A percentile compares a stretch with the other conserved stretches of the same genome.
phyloP scores from a whole-genome alignment of 108 stramenopile species.

The Mayamaea pseudoterrestris region DNA sequence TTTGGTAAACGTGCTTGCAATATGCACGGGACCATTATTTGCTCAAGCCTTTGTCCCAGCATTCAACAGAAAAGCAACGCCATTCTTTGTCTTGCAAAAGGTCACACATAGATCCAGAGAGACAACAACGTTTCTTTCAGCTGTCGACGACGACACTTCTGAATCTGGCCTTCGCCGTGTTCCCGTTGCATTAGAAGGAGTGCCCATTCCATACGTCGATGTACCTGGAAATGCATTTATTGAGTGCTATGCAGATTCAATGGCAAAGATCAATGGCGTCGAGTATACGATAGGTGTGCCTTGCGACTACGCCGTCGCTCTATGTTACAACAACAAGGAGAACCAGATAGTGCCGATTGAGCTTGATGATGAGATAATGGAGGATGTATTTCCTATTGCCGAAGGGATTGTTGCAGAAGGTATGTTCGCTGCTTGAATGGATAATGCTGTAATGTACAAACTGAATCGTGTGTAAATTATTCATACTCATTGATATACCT shows the following conservation, averaged over 20 bases:
- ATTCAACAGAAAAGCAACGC: too few relatives aligned
- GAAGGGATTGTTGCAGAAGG: slow-evolving; percentile 68
- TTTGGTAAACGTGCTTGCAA: too few relatives aligned
- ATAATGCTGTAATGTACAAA: too few relatives aligned
- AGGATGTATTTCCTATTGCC: slow-evolving; percentile 75
- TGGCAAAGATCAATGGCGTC: slow-evolving; percentile 42
- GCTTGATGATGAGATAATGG: slow-evolving; percentile 63
- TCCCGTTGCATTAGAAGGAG: slow-evolving; percentile 46
- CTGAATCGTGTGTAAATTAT: too few relatives aligned
- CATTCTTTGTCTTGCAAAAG: too few relatives aligned
- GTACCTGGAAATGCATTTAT: slow-evolving; percentile 39
- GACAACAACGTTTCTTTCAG: too few relatives aligned
- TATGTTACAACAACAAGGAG: slow-evolving; percentile 70
- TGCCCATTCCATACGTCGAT: slow-evolving; percentile 73
- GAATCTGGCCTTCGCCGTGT: not conserved
- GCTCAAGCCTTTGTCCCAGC: too few relatives aligned
- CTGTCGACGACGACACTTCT: too few relatives aligned
- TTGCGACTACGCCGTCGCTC: slow-evolving; percentile 71
- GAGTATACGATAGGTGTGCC: slow-evolving; percentile 82
- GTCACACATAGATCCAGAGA: too few relatives aligned
- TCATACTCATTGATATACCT: too few relatives aligned
- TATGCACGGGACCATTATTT: too few relatives aligned
- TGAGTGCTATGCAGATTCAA: slow-evolving; percentile 75
- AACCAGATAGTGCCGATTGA: slow-evolving; percentile 60
- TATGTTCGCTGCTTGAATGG: too few relatives aligned